Base-by-base conservation (phyloP, 805 yeast species). In the Metschnikowia lunata region DNA sequence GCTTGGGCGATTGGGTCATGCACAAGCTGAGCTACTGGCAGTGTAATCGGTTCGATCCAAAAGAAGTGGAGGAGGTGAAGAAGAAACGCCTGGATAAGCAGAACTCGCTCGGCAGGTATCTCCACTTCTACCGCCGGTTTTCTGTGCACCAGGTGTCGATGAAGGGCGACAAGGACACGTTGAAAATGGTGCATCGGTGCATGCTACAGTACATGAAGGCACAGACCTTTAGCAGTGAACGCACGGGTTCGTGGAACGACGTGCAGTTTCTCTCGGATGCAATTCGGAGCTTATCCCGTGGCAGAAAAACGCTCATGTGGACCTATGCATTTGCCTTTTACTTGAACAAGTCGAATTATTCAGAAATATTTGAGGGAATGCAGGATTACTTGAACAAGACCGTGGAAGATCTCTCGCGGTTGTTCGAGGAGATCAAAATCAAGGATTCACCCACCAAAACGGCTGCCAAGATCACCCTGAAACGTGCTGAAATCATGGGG, bases 231-330 rank as follows among this genome's bases (percentile, higher is more conserved):
- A 44, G 38, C 36, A 31, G 36, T 23, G 38, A 36, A 29, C 51
- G 52, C 23, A 53, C 53, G 27, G 51, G 70, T 37, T 82, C 95
- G 1, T 88, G 96, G 95, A 85, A 83, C 41, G 96, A 90, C 57
- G 84, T 88, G 1, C 93, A 87, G 55, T 91, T 85, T 58, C 73
- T 90, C 40, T 76, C 83, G 8, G 91, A 86, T 42, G 80, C 91
- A 33, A 81, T 86, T 34, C 73, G 75, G 37, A 75, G 77, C 2
- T 64, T 91, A 44, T 69, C 82, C 28, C 75, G 74, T 45, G 86
- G 95, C 7, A 72, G 98, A 46, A 79, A 80, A 35, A 79, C 88
- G 1, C 69, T 93, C 41, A 86, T 88, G 68, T 93, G 98, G 97
- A 80, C 97, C 0, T 90, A 87, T 64, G 89, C 88, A 2, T 77